These are phyloP conservation scores for Phytophthora multivora DNA, from an alignment of 352 stramenopile species.

Conservation along the genomic window DNA sequence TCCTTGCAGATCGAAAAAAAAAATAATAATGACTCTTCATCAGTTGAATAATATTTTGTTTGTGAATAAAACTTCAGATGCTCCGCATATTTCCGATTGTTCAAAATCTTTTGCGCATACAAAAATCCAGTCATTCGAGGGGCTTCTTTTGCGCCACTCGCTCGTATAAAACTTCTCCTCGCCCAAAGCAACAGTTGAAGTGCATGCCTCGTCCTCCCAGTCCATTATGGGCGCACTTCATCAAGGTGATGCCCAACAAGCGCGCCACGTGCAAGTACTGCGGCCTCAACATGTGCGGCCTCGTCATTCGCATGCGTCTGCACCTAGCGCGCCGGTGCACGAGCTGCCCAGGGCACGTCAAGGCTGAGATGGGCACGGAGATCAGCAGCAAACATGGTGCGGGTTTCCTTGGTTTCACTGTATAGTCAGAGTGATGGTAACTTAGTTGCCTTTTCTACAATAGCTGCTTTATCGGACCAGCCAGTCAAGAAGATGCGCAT, in stretches of 20 bases:
- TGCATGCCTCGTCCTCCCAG: conserved; percentile 64
- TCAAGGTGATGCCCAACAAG: conserved; percentile 57
- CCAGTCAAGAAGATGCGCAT: conserved; percentile 18
- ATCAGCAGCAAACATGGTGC: conserved; percentile 27
- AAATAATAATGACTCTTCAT: too few relatives aligned
- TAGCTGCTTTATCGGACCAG: background rate
- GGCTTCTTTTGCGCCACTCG: conserved; percentile 10
- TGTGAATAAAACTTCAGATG: conserved; percentile 9
- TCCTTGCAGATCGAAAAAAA: background rate
- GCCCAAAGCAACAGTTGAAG: conserved; percentile 32
- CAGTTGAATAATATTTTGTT: too few relatives aligned
- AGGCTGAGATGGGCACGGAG: conserved; percentile 53
- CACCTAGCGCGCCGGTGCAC: conserved; percentile 67
- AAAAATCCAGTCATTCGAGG: background rate
- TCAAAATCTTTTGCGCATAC: background rate
- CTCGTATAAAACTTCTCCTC: conserved; percentile 33
- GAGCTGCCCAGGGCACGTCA: conserved; percentile 51
- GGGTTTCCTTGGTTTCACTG: conserved; percentile 16
- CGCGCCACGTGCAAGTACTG: conserved; percentile 81
- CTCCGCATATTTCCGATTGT: background rate
- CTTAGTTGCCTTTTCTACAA: conserved; percentile 23
- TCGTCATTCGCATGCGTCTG: conserved; percentile 68
- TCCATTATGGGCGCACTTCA: conserved; percentile 68
- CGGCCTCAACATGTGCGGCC: conserved; percentile 73
- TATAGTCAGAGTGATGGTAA: conserved; percentile 16